Evolutionary conservation across 78 protist genomes (phyloP).

Genomic region (Pigoraptor vietnamica): DNA sequence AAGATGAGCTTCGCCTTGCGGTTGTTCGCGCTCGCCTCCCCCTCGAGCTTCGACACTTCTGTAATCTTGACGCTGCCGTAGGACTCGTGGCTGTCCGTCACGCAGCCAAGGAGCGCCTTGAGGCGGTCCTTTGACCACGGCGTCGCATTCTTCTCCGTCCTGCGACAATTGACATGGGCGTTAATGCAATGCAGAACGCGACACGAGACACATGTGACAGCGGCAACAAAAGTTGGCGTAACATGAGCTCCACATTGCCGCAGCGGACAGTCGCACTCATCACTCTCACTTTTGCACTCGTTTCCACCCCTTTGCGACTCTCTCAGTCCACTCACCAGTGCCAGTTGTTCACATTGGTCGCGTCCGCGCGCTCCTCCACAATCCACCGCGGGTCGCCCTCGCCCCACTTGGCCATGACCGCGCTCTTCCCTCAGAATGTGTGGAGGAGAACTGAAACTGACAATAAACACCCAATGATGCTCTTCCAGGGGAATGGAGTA

Average conservation of each 20-base stretch:
- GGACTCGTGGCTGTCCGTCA: neutral
- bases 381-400: slow-evolving; percentile 47
- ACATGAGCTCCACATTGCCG: neutral
- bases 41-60: neutral
- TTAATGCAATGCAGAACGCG: neutral
- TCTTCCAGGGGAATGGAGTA: too few relatives aligned
- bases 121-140: slow-evolving; percentile 18
- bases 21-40: slow-evolving; percentile 32
- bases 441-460: too few relatives aligned
- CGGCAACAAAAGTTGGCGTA: neutral
- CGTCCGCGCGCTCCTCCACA: slow-evolving; percentile 30
- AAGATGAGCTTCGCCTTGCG: slow-evolving; percentile 32
- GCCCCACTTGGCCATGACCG: slow-evolving; percentile 43
- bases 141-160: slow-evolving; percentile 29
- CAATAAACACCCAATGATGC: too few relatives aligned
- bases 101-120: neutral
- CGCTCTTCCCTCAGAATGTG: too few relatives aligned
- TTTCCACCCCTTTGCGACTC: neutral
- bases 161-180: neutral
- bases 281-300: too few relatives aligned
- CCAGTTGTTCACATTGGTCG: slow-evolving; percentile 30
- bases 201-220: neutral
- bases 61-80: neutral
- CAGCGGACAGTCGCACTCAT: neutral
- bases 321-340: slow-evolving; percentile 12